Evolutionary conservation across 441 rosid genomes (phyloP).

Genomic region (Populus hybrid): DNA sequence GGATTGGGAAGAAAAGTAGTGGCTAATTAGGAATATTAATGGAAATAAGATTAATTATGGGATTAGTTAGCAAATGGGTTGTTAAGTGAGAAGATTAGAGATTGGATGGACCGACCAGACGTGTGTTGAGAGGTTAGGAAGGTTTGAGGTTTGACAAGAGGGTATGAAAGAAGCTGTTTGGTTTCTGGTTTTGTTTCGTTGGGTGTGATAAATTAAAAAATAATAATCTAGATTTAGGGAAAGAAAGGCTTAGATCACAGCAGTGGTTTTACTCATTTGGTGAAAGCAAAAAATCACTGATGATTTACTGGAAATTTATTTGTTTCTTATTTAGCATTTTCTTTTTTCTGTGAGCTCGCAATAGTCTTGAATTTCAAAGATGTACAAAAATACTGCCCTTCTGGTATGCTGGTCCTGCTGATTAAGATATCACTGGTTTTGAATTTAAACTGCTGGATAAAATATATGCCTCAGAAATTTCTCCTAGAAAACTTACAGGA

Average conservation of each 20-base stretch:
- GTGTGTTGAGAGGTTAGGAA: neutral
- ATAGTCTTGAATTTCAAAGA: neutral
- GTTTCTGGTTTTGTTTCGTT: neutral
- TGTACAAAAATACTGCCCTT: neutral
- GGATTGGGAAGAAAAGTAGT: constrained; percentile 8
- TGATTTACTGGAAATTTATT: neutral
- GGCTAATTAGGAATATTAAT: neutral
- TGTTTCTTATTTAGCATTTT: neutral
- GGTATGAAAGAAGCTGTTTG: neutral
- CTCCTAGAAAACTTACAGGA: neutral
- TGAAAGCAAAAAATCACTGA: neutral
- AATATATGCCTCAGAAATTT: neutral
- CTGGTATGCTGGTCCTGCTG: no score
- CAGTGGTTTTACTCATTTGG: neutral
- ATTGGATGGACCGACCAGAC: neutral
- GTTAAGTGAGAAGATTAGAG: neutral
- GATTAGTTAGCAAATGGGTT: neutral
- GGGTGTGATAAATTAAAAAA: neutral
- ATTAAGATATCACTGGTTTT: no score
- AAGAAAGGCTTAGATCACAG: neutral
- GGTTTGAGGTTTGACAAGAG: neutral
- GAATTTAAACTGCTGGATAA: neutral
- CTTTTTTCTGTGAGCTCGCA: neutral
- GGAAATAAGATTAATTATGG: neutral
- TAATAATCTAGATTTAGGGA: neutral